A percentile compares a stretch with the other conserved stretches of the same genome.
These are phyloP conservation scores for Wickerhamomyces queroliae DNA, from an alignment of 805 yeast species.

Conservation along the genomic window DNA sequence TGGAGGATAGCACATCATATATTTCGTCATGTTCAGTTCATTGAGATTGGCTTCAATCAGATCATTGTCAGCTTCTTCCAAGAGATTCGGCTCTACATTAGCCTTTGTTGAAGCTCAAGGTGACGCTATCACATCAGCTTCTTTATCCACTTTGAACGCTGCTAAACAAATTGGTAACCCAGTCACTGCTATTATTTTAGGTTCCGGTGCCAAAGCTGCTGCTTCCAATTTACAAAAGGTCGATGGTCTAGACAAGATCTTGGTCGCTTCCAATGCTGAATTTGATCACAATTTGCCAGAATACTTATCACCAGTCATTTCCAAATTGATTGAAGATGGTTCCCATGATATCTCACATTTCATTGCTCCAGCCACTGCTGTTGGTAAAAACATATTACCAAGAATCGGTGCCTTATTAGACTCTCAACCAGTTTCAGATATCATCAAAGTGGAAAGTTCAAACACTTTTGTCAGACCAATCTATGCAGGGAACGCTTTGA, in stretches of 20 bases:
- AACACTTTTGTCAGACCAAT: slow-evolving; percentile 87
- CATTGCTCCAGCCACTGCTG: slow-evolving; percentile 75
- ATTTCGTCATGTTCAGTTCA: slow-evolving; percentile 10
- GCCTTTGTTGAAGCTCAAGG: slow-evolving; percentile 64
- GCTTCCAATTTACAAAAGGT: slow-evolving; percentile 51
- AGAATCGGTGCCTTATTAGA: slow-evolving; percentile 82
- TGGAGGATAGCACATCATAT: not conserved
- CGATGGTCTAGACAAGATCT: slow-evolving; percentile 32
- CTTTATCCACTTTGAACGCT: slow-evolving; percentile 71
- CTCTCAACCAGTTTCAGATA: slow-evolving; percentile 83
- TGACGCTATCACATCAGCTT: slow-evolving; percentile 54
- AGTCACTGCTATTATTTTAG: slow-evolving; percentile 72
- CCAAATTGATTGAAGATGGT: slow-evolving; percentile 26
- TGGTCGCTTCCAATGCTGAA: slow-evolving; percentile 51
- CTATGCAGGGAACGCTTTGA: slow-evolving; percentile 91
- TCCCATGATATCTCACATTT: slow-evolving; percentile 55
- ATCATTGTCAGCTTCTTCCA: slow-evolving; percentile 2
- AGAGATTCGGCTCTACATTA: slow-evolving; percentile 61
- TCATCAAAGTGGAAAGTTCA: slow-evolving; percentile 57
- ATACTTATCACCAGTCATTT: slow-evolving; percentile 64
- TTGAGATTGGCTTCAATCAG: not conserved
- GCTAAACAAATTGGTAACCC: slow-evolving; percentile 74
- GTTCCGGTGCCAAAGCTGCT: slow-evolving; percentile 45
- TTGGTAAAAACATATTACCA: slow-evolving; percentile 83
- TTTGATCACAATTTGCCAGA: slow-evolving; percentile 78